phyloP scores from a whole-genome alignment of 2,329 filamentous ascomycete genomes.

The Penicillium sp. region DNA sequence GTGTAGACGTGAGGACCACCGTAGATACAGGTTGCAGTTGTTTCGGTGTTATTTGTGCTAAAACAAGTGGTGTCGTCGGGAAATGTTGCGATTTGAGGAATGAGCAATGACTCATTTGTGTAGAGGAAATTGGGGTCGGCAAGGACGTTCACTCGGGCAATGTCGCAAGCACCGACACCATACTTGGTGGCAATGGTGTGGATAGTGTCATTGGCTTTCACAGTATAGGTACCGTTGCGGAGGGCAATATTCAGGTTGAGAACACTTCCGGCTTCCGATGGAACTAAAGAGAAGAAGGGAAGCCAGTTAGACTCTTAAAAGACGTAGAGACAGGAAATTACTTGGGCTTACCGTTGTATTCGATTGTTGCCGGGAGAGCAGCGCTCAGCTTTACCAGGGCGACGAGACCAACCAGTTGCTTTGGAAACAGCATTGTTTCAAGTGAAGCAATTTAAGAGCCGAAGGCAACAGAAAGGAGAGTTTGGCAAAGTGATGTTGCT shows the following conservation, averaged over 20 bases:
- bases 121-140: not conserved
- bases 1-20: not conserved
- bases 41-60: not conserved
- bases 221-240: not conserved
- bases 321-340: not conserved
- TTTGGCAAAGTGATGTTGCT: too few relatives aligned
- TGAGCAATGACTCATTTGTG: not conserved
- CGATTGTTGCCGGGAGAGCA: not conserved
- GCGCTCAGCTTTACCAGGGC: not conserved
- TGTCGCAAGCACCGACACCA: not conserved
- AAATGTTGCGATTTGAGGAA: not conserved
- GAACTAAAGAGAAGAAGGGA: not conserved
- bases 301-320: not conserved
- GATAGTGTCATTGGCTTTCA: not conserved
- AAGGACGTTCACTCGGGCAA: not conserved
- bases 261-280: not conserved
- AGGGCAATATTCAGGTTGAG: not conserved
- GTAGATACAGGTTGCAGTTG: not conserved
- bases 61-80: not conserved
- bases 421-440: not conserved
- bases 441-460: not conserved
- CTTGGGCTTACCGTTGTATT: not conserved
- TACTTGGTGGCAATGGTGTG: not conserved
- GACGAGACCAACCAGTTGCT: not conserved
- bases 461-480: too few relatives aligned